Base-by-base conservation (phyloP, 257 asterid genomes). In the Verbascum thapsus region DNA sequence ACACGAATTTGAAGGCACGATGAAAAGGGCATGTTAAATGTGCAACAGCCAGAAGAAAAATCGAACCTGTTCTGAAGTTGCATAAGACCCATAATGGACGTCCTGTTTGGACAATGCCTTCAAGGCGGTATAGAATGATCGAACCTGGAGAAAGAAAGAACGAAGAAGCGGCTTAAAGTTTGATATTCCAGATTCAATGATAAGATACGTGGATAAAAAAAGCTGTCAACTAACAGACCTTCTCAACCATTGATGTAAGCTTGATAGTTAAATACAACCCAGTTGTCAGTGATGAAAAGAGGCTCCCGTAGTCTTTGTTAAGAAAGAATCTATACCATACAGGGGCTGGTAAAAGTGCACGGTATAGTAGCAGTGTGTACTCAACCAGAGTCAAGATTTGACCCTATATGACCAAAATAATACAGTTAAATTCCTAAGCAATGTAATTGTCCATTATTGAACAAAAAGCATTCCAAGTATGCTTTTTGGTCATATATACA, bases 261-360 rank as follows among this genome's bases (percentile, higher is more conserved):
- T 90, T 90, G 75, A 90, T 85, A 66, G 96, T 88, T 64, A 88
- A 76, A 79, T 90, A 90, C 77, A 90, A 74, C 73, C 96, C 98
- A 0, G 96, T 90, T 38, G 78, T 88, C 75, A 90, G 66, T 23
- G 95, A 84, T 47, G 98, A 88, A 77, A 91, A 91, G 70, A 91
- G 94, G 77, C 89, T 84, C 48, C 96, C 98, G 63, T 91, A 84
- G 10, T 82, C 88, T 75, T 91, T 88, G 95, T 88, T 91, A 76
- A 88, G 73, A 81, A 90, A 90, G 82, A 90, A 90, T 70, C 90
- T 81, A 72, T 88, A 90, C 98, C 98, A 90, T 47, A 90, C 96
- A 67, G 98, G 95, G 73, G 96, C 58, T 37, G 98, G 95, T 68
- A 90, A 81, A 76, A 90, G 66, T 41, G 96, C 95, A 75, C 98